phyloP scores from a whole-genome alignment of 495 filamentous ascomycete genomes.

The Trichodelitschia bisporula region DNA sequence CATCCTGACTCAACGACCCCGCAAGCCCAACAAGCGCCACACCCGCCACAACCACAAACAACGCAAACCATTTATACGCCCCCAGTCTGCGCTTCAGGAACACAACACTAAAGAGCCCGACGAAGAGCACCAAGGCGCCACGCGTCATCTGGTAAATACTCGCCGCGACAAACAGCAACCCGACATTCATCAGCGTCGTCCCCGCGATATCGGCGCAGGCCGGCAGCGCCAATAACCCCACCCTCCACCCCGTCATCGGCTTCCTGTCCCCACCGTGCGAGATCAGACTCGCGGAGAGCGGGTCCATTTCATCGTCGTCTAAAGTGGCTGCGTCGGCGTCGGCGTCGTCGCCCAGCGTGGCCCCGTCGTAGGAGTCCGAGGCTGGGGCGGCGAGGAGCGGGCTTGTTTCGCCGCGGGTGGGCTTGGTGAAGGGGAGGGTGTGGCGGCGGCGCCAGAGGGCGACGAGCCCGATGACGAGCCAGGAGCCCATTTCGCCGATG shows the following conservation, averaged over 20 bases:
- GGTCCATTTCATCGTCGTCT: constrained; percentile 23
- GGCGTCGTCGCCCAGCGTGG: constrained; percentile 4
- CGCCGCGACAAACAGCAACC: constrained; percentile 76
- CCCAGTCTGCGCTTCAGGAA: constrained; percentile 60
- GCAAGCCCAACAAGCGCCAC: constrained; percentile 79
- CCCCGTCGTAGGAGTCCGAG: constrained; percentile 1
- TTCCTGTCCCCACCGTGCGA: constrained; percentile 17
- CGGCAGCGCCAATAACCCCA: constrained; percentile 60
- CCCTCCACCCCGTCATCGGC: constrained; percentile 38
- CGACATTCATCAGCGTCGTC: constrained; percentile 92
- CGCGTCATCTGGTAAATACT: constrained; percentile 98
- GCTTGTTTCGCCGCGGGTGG: constrained; percentile 33
- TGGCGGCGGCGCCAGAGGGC: constrained; percentile 35
- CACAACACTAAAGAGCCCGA: constrained; percentile 80
- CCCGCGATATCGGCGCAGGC: constrained; percentile 84
- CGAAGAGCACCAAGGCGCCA: constrained; percentile 81
- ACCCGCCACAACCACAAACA: constrained; percentile 67
- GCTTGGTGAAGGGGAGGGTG: constrained; percentile 11
- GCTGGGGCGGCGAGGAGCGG: constrained; percentile 20
- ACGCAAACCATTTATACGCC: constrained; percentile 69
- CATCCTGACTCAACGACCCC: constrained; percentile 49
- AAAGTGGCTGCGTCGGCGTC: constrained; percentile 16
- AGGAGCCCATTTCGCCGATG: constrained; percentile 75
- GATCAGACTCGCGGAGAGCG: constrained; percentile 16
- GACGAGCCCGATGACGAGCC: constrained; percentile 53